These are phyloP conservation scores for Trypethelium eluteriae DNA, from an alignment of 495 filamentous ascomycete species.

Conservation along the genomic window DNA sequence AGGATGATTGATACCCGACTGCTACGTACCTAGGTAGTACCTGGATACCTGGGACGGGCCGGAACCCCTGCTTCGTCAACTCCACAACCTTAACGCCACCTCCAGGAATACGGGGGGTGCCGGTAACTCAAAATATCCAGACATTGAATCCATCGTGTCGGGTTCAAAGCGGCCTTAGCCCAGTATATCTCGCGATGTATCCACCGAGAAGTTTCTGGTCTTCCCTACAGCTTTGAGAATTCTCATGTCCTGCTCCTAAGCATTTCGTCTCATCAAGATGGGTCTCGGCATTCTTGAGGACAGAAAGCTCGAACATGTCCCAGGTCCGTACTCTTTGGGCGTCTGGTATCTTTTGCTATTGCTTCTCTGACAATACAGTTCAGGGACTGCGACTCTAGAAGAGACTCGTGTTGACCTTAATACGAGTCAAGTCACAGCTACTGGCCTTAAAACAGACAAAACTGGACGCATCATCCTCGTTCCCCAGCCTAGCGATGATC, in stretches of 20 bases:
- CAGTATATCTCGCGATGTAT: background rate
- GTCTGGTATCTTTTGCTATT: background rate
- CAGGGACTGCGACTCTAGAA: conserved; percentile 27
- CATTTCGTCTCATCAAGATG: conserved; percentile 43
- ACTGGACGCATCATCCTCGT: conserved; percentile 36
- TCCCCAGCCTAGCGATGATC: conserved; percentile 36
- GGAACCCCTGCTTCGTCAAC: background rate
- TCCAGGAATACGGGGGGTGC: background rate
- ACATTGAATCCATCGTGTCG: background rate
- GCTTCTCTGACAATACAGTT: background rate
- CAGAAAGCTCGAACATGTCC: conserved; percentile 55
- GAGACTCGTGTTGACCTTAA: conserved; percentile 15
- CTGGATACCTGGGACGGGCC: background rate
- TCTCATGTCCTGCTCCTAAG: background rate
- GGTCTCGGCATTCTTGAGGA: conserved; percentile 76
- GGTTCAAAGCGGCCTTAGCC: background rate
- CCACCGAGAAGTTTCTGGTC: background rate
- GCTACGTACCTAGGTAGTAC: too few relatives aligned
- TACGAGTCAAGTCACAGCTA: conserved; percentile 10
- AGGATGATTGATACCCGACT: too few relatives aligned
- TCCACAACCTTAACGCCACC: background rate
- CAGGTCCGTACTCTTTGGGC: conserved; percentile 46
- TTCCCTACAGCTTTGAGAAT: background rate
- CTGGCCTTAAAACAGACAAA: conserved; percentile 29
- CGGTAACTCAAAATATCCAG: background rate